phyloP scores from a whole-genome alignment of 1,284 basidiomycete genomes.

The Sanghuangporus sanghuang region DNA sequence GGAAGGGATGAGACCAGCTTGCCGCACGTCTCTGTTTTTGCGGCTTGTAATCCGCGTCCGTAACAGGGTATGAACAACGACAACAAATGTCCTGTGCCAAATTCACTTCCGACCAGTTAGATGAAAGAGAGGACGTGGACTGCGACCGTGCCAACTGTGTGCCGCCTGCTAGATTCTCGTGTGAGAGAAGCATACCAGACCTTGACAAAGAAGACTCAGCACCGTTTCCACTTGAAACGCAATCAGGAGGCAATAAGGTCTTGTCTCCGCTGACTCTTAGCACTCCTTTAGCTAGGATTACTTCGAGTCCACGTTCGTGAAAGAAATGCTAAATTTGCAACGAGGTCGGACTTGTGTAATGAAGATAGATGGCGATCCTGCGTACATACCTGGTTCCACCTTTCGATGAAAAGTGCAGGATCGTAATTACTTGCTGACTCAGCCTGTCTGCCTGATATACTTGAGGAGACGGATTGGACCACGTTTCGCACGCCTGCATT shows the following conservation, averaged over 20 bases:
- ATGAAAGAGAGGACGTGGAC: neutral
- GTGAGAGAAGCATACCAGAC: neutral
- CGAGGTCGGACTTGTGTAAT: neutral
- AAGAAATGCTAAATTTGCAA: constrained; percentile 12
- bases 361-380: neutral
- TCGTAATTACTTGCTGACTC: neutral
- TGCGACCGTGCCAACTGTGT: neutral
- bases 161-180: neutral
- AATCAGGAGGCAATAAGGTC: constrained; percentile 8
- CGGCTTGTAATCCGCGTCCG: neutral
- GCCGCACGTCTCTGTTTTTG: no score
- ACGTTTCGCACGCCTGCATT: neutral
- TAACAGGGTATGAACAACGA: no score
- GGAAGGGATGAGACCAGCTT: no score
- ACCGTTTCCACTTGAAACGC: neutral
- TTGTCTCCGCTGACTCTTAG: constrained; percentile 14
- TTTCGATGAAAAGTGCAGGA: constrained; percentile 12
- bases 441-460: neutral
- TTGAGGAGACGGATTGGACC: neutral
- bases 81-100: no score
- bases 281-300: constrained; percentile 14
- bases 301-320: constrained; percentile 11
- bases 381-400: constrained; percentile 12
- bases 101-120: neutral
- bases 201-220: neutral